Conservation (phyloP, 768 basidiomycete species). For the Pluteus cervinus region DNA sequence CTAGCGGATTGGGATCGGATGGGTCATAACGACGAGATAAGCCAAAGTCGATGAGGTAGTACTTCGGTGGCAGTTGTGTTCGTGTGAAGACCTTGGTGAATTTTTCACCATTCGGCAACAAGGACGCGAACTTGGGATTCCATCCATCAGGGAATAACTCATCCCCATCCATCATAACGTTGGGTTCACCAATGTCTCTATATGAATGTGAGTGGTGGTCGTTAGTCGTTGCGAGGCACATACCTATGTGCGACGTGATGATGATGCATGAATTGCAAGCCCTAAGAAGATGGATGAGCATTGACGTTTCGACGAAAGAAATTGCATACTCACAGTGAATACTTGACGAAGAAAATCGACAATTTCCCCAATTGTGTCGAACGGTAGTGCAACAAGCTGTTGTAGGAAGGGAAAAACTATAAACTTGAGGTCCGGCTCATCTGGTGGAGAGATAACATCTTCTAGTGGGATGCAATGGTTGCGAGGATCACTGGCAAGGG, state of each 20-base stretch:
- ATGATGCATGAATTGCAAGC: constrained; percentile 27
- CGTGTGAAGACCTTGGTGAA: constrained; percentile 12
- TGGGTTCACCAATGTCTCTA: constrained; percentile 23
- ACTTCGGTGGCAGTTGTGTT: constrained; percentile 17
- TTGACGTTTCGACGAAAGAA: background rate
- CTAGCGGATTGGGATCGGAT: constrained; percentile 16
- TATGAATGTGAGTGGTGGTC: background rate
- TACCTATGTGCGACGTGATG: constrained; percentile 25
- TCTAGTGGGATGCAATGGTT: constrained; percentile 32
- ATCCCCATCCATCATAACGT: constrained; percentile 22
- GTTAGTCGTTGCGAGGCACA: background rate
- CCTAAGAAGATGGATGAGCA: constrained; percentile 12
- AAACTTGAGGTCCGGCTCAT: constrained; percentile 11
- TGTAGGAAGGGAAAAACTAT: constrained; percentile 25
- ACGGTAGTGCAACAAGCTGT: constrained; percentile 11
- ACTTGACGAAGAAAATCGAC: constrained; percentile 23
- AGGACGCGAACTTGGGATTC: constrained; percentile 14
- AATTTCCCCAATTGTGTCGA: constrained; percentile 25
- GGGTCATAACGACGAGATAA: constrained; percentile 19
- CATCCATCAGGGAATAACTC: constrained; percentile 13
- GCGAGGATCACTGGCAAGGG: constrained; percentile 11
- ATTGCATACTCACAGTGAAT: constrained; percentile 13
- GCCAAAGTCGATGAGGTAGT: constrained; percentile 27
- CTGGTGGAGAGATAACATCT: constrained; percentile 14
- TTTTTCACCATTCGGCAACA: constrained; percentile 10